Percentiles rank a stretch among this genome's conserved stretches.
Conservation (phyloP, 1,284 basidiomycete genomes). For the Hymenochaete sp. region DNA sequence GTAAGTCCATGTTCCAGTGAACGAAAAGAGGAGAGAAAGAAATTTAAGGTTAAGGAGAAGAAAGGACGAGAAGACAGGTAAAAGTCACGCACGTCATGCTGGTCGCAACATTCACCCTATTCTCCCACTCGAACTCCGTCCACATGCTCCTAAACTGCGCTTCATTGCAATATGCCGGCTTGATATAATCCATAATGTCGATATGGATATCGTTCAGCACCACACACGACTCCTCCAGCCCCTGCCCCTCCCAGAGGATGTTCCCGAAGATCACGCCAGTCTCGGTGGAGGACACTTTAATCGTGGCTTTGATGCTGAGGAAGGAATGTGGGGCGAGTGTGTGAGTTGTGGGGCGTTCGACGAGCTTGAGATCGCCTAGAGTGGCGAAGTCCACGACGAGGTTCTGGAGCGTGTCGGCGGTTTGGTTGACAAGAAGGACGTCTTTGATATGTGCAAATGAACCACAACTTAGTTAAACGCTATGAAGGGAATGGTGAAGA, state of each 20-base stretch:
- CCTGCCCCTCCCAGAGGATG: conserved; percentile 93
- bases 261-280: conserved; percentile 98
- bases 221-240: conserved; percentile 79
- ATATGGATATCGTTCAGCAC: conserved; percentile 97
- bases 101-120: conserved; percentile 88
- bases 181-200: conserved; percentile 99
- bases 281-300: conserved; percentile 96
- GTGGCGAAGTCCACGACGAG: conserved; percentile 97
- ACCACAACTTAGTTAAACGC: neutral
- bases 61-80: neutral
- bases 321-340: conserved; percentile 95
- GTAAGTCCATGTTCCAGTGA: no score
- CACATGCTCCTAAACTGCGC: conserved; percentile 95
- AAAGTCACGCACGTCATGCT: conserved; percentile 54
- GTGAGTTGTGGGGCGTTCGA: conserved; percentile 88
- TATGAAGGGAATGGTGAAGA: conserved; percentile 7
- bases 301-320: conserved; percentile 98
- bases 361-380: conserved; percentile 93
- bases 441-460: conserved; percentile 41
- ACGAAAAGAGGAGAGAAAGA: conserved; percentile 10
- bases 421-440: conserved; percentile 96
- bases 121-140: conserved; percentile 99
- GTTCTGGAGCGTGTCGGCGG: conserved; percentile 90
- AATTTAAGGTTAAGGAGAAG: neutral
- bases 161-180: conserved; percentile 94